Conservation (phyloP, 2,329 filamentous ascomycete genomes). For the Colletotrichum coccodes region DNA sequence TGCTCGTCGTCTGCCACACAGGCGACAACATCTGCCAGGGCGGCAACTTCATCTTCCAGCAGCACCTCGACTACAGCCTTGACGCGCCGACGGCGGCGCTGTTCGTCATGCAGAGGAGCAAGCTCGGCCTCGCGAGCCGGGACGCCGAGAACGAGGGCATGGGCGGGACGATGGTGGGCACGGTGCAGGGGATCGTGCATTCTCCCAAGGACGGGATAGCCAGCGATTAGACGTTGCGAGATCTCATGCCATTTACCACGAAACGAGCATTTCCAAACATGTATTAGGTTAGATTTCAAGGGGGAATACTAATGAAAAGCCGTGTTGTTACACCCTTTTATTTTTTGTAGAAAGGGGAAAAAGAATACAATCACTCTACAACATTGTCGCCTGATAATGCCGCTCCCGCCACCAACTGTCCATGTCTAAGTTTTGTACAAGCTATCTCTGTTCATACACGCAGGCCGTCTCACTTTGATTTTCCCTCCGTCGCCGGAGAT, state of each 20-base stretch:
- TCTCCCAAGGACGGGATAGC: background rate
- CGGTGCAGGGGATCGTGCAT: slow-evolving; percentile 28
- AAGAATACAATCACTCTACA: background rate
- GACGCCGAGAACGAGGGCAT: slow-evolving; percentile 39
- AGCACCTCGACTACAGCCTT: slow-evolving; percentile 32
- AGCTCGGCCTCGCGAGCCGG: slow-evolving; percentile 36
- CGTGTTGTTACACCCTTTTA: background rate
- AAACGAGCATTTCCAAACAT: background rate
- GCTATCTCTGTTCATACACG: slow-evolving; percentile 4
- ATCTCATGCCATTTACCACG: background rate
- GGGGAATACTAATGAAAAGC: background rate
- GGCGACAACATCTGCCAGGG: slow-evolving; percentile 43
- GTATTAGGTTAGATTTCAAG: background rate
- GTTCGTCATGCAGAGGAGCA: slow-evolving; percentile 38
- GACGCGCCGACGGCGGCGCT: slow-evolving; percentile 34
- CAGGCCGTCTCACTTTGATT: background rate
- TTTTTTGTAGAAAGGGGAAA: background rate
- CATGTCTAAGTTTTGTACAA: slow-evolving; percentile 7
- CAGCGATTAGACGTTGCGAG: background rate
- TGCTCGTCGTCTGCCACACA: slow-evolving; percentile 39
- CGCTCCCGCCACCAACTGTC: background rate
- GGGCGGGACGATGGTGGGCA: slow-evolving; percentile 32
- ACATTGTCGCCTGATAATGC: slow-evolving; percentile 4
- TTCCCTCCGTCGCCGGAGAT: background rate
- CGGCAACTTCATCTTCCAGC: slow-evolving; percentile 15